Evolutionary conservation across 163 green algal species (phyloP), one percentile per base, ranked within the genome.

Genomic region (Scenedesmus sp.): DNA sequence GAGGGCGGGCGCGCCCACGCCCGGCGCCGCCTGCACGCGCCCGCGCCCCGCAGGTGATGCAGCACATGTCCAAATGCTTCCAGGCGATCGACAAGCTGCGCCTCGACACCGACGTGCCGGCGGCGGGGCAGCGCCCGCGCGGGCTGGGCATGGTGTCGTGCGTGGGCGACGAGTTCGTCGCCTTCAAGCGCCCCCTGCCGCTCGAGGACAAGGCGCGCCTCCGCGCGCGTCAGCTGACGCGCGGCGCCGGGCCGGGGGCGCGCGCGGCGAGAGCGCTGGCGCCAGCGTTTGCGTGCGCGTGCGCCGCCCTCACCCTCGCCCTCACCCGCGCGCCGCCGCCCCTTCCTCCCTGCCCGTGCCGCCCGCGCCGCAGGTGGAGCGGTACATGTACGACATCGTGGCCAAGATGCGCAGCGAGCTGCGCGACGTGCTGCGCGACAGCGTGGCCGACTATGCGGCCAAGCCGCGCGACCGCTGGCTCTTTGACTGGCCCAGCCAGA

Each of bases 21-120:
- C n/a, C n/a, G n/a, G 15, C n/a, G n/a, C n/a, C n/a, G n/a, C n/a
- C n/a, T n/a, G n/a, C n/a, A n/a, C n/a, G n/a, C 74, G n/a, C n/a
- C n/a, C n/a, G n/a, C n/a, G n/a, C n/a, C n/a, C n/a, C n/a, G 50
- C 85, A 86, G 82, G 87, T 96, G 29, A 92, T 94, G 90, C 87
- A 86, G 53, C 92, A 97, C 84, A 93, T 95, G 89, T 92, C 87
- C 74, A 95, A 96, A 84, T 92, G 85, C 84, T 96, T 96, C 87
- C 86, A 93, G 80, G 93, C 92, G 54, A 96, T 97, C 54, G 92
- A 94, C 39, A 91, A 87, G 81, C 91, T 97, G 10, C 90, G 91
- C 80, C 84, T 96, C 48, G 89, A 95, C 70, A 87, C 83, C 17
- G 88, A 93, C 34, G 81, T 63, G 26, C 86, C 87, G 18, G 51